phyloP scores from a whole-genome alignment of 2,329 filamentous ascomycete genomes.

The Cytospora leucostoma region DNA sequence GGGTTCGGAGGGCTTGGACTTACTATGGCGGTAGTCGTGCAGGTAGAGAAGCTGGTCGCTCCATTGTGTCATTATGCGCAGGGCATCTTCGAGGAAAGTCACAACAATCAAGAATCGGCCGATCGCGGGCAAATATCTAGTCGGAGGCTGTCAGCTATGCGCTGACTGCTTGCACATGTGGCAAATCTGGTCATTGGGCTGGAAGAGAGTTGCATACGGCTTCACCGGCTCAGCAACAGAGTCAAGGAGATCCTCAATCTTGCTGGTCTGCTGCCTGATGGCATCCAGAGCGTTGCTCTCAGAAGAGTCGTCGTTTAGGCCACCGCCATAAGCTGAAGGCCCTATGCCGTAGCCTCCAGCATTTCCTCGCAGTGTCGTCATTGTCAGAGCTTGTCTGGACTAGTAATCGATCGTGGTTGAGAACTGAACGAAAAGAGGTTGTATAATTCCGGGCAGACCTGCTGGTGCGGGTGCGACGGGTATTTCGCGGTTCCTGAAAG shows the following conservation, averaged over 20 bases:
- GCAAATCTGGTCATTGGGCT: neutral
- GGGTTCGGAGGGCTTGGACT: constrained; percentile 39
- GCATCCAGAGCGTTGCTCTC: constrained; percentile 81
- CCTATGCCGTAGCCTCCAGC: constrained; percentile 28
- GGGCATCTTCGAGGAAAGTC: constrained; percentile 94
- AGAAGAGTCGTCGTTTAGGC: constrained; percentile 63
- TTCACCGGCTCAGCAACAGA: constrained; percentile 86
- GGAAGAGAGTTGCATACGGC: constrained; percentile 66
- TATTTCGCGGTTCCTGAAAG: constrained; percentile 4
- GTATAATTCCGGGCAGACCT: constrained; percentile 9
- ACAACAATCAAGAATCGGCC: constrained; percentile 97
- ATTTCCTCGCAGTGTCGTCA: constrained; percentile 28
- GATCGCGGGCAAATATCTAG: constrained; percentile 88
- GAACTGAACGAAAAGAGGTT: neutral
- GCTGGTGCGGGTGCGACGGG: constrained; percentile 21
- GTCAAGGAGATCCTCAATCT: constrained; percentile 94
- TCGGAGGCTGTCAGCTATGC: constrained; percentile 34
- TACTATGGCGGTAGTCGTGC: constrained; percentile 90
- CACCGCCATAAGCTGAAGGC: constrained; percentile 74
- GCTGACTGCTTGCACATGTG: neutral
- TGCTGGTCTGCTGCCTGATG: constrained; percentile 93
- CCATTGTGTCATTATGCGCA: constrained; percentile 98
- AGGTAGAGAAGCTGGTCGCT: constrained; percentile 91
- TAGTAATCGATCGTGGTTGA: neutral
- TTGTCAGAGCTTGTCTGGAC: constrained; percentile 15